Conservation (phyloP, 2,329 filamentous ascomycete genomes). For the Penicillium expansum region DNA sequence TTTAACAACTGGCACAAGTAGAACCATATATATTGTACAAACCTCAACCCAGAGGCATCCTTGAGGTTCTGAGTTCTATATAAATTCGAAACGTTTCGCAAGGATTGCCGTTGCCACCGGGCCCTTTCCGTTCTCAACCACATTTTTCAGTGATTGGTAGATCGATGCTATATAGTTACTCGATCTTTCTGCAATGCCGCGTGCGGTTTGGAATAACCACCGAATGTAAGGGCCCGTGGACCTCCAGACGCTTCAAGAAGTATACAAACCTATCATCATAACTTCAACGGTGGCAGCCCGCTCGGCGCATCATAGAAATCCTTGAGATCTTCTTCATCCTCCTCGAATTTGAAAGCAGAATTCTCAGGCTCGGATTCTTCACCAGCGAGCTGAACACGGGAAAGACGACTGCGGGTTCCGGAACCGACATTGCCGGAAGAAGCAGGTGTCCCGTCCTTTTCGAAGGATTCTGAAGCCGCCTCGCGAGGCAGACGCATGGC, state of each 20-base stretch:
- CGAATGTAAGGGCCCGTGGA: too few species aligned
- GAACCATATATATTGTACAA: not conserved
- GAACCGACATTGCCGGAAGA: constrained; percentile 5
- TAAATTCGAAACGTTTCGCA: not conserved
- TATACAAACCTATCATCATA: constrained; percentile 4
- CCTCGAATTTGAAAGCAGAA: constrained; percentile 17
- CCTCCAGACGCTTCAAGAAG: not conserved
- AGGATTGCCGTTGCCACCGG: not conserved
- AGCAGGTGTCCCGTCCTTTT: constrained; percentile 28
- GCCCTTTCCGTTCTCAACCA: not conserved
- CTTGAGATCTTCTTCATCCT: constrained; percentile 36
- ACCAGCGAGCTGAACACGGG: constrained; percentile 21
- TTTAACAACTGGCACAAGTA: not conserved
- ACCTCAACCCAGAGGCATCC: too few species aligned
- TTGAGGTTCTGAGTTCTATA: not conserved
- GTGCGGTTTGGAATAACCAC: too few species aligned
- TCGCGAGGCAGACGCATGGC: constrained; percentile 55
- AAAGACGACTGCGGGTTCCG: constrained; percentile 24
- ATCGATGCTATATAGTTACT: not conserved
- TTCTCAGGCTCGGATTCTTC: constrained; percentile 31
- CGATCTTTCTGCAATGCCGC: not conserved
- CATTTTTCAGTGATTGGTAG: not conserved
- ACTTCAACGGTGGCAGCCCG: constrained; percentile 33
- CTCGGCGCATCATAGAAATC: constrained; percentile 43
- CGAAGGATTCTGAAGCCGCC: constrained; percentile 28